These are phyloP conservation scores for Polygonum aviculare DNA, from an alignment of 148 eudicot species.

Conservation along the genomic window DNA sequence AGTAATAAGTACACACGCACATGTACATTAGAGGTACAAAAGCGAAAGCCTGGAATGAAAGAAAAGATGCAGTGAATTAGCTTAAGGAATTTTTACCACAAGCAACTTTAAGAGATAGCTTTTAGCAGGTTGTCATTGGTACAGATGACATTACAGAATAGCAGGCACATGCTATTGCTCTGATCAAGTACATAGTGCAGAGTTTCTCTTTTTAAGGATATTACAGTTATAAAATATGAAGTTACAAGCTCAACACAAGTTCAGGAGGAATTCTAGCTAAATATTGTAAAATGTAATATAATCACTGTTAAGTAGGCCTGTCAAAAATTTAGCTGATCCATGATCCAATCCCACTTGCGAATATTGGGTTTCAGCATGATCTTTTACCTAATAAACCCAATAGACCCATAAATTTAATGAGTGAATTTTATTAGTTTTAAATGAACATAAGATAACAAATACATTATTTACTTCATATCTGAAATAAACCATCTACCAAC, in stretches of 20 bases:
- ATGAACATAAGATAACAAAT: background rate
- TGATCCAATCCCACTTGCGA: background rate
- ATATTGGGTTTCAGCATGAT: background rate
- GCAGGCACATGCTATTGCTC: background rate
- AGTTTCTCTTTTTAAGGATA: background rate
- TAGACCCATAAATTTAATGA: background rate
- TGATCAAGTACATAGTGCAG: background rate
- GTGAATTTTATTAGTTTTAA: background rate
- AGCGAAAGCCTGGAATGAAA: conserved; percentile 50
- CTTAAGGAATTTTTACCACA: background rate
- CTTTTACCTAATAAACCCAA: background rate
- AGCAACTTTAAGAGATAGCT: background rate
- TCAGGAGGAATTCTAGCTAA: background rate
- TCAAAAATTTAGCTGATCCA: background rate
- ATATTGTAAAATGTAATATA: background rate
- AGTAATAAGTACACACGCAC: conserved; percentile 91
- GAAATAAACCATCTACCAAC: background rate
- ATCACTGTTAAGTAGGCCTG: background rate
- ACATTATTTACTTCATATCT: background rate
- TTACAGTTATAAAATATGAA: background rate
- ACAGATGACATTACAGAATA: background rate
- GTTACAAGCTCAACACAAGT: background rate
- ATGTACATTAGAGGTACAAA: conserved; percentile 90
- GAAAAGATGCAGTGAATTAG: conserved; percentile 1
- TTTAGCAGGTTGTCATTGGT: background rate